phyloP scores from a whole-genome alignment of 352 stramenopile genomes.

The Phytophthora rubi region DNA sequence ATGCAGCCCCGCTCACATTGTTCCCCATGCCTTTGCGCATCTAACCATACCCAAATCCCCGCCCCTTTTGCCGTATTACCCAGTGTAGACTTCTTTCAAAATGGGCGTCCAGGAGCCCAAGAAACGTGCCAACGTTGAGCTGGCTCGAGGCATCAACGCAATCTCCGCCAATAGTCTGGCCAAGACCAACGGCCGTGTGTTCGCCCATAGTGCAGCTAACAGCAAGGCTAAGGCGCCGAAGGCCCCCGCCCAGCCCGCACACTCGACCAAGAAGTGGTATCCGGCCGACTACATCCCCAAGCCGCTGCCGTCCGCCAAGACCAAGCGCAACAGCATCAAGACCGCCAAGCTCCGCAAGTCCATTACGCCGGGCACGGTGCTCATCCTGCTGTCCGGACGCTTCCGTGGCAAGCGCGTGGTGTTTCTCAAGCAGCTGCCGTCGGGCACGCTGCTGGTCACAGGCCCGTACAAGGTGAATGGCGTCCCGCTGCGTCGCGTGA shows the following conservation, averaged over 20 bases:
- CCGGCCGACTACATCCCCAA: constrained; percentile 72
- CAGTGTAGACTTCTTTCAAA: constrained; percentile 2
- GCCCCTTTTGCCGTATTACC: background rate
- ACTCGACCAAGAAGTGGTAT: constrained; percentile 92
- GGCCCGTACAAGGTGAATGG: constrained; percentile 99
- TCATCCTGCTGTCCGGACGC: constrained; percentile 97
- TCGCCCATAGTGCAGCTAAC: constrained; percentile 37
- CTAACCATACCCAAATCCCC: constrained; percentile 4
- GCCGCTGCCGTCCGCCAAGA: constrained; percentile 67
- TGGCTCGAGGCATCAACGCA: constrained; percentile 79
- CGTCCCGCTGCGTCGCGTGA: constrained; percentile 97
- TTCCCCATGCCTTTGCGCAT: background rate
- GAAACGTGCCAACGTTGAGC: constrained; percentile 69
- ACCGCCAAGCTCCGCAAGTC: constrained; percentile 95
- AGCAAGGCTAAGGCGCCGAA: constrained; percentile 29
- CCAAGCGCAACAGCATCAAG: constrained; percentile 79
- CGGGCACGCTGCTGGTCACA: constrained; percentile 97
- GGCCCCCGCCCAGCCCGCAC: constrained; percentile 58
- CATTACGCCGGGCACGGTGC: constrained; percentile 96
- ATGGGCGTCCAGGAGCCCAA: constrained; percentile 35
- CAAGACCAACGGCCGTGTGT: constrained; percentile 67
- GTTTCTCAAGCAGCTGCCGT: constrained; percentile 98
- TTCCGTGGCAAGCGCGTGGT: constrained; percentile 98
- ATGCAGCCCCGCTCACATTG: background rate
- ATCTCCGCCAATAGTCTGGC: constrained; percentile 72